Percentiles rank a stretch among this genome's conserved stretches.
Conservation (phyloP, 208 protist genomes). For the Trichomonas gallinae region DNA sequence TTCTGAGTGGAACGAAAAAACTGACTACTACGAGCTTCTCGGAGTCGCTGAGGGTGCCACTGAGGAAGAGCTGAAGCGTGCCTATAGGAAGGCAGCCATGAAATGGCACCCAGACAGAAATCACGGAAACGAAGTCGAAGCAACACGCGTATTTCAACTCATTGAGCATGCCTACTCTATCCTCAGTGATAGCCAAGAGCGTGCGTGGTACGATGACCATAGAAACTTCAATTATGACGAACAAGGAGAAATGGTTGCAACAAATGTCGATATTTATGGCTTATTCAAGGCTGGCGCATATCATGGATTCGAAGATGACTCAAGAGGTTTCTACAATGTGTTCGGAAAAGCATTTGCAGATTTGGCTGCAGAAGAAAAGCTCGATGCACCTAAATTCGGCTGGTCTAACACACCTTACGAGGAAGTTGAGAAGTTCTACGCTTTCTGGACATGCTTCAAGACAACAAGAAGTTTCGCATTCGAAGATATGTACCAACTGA, state of each 20-base stretch:
- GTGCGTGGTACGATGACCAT: not conserved
- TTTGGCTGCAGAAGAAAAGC: not conserved
- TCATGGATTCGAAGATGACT: not conserved
- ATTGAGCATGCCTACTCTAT: constrained; percentile 17
- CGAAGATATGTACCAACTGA: not conserved
- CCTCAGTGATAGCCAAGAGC: not conserved
- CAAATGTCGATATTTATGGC: not conserved
- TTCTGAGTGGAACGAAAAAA: not conserved
- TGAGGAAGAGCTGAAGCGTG: not conserved
- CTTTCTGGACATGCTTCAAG: constrained; percentile 16
- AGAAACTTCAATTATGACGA: not conserved
- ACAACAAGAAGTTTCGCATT: not conserved
- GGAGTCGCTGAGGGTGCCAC: not conserved
- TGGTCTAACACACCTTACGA: not conserved
- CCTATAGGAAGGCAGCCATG: not conserved
- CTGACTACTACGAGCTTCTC: constrained; percentile 17
- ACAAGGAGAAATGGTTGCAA: not conserved
- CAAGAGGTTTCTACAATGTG: not conserved
- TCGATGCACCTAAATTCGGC: not conserved
- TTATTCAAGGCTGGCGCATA: not conserved
- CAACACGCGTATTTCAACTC: not conserved
- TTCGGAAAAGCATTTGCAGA: not conserved
- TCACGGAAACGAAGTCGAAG: not conserved
- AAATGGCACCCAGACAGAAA: not conserved
- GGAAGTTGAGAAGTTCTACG: not conserved